Percentiles rank a stretch among this genome's conserved stretches.
Conservation (phyloP, 2,329 filamentous ascomycete species). For the Colletotrichum caudatum region DNA sequence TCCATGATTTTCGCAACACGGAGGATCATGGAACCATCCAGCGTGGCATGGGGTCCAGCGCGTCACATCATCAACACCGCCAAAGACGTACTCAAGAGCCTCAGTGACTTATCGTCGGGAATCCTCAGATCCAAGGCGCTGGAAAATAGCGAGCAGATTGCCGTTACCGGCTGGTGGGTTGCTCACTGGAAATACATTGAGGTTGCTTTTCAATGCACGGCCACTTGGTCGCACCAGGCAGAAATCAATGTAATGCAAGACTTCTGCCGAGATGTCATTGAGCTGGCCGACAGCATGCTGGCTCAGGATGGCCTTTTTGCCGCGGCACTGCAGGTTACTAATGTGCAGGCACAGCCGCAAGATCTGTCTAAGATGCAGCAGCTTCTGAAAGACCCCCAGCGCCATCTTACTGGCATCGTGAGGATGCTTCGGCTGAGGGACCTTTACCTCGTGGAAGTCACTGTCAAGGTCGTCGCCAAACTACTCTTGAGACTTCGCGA, state of each 20-base stretch:
- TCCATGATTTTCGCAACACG: constrained; percentile 56
- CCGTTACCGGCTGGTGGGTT: constrained; percentile 84
- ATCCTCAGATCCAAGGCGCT: constrained; percentile 68
- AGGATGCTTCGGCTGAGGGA: constrained; percentile 94
- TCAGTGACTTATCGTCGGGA: constrained; percentile 68
- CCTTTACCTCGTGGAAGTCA: constrained; percentile 83
- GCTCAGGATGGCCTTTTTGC: constrained; percentile 87
- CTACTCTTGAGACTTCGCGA: constrained; percentile 85
- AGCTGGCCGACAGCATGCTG: constrained; percentile 88
- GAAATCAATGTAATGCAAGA: constrained; percentile 87
- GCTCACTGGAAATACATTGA: constrained; percentile 85
- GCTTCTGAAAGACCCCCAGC: constrained; percentile 74
- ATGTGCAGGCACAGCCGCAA: constrained; percentile 35
- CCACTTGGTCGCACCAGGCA: constrained; percentile 82
- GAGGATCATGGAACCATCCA: constrained; percentile 52
- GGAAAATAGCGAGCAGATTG: constrained; percentile 70
- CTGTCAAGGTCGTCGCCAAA: constrained; percentile 86
- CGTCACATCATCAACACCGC: constrained; percentile 68
- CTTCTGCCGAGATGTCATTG: constrained; percentile 95
- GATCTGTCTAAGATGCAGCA: constrained; percentile 53
- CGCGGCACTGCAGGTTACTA: constrained; percentile 65
- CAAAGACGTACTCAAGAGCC: constrained; percentile 66
- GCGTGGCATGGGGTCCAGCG: constrained; percentile 68
- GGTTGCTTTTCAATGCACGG: constrained; percentile 82
- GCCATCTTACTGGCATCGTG: constrained; percentile 75